A percentile compares a stretch with the other conserved stretches of the same genome.
phyloP scores from a whole-genome alignment of 352 stramenopile genomes.

The Phytophthora niederhauseri region DNA sequence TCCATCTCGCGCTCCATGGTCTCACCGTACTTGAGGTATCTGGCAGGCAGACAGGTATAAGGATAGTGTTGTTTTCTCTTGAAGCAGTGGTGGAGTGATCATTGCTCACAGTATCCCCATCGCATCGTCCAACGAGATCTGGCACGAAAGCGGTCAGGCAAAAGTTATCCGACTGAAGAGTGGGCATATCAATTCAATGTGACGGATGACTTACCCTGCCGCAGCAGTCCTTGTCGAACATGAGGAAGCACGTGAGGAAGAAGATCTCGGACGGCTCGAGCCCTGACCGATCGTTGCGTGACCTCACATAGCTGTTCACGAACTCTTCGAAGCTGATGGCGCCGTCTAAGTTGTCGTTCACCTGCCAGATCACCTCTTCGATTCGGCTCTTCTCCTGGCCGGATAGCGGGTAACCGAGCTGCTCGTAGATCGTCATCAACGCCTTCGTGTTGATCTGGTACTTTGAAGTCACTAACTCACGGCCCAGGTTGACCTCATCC shows the following conservation, averaged over 20 bases:
- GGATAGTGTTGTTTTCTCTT: no score
- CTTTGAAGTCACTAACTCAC: constrained; percentile 55
- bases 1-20: constrained; percentile 86
- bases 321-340: constrained; percentile 80
- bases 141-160: not conserved
- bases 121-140: constrained; percentile 80
- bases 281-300: constrained; percentile 62
- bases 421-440: constrained; percentile 63
- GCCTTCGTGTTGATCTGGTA: constrained; percentile 58
- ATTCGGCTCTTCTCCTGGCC: constrained; percentile 49
- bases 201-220: constrained; percentile 50
- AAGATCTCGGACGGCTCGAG: constrained; percentile 80
- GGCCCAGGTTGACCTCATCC: constrained; percentile 61
- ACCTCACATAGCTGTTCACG: constrained; percentile 71
- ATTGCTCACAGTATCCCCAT: constrained; percentile 77
- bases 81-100: not conserved
- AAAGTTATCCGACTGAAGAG: not conserved
- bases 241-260: constrained; percentile 86
- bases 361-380: constrained; percentile 81
- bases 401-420: constrained; percentile 46
- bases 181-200: not conserved
- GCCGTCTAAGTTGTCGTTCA: constrained; percentile 81
- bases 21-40: constrained; percentile 79
- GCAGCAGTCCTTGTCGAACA: constrained; percentile 78
- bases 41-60: no score